phyloP scores from a whole-genome alignment of 2,329 filamentous ascomycete genomes.

The Cryphonectria parasitica region DNA sequence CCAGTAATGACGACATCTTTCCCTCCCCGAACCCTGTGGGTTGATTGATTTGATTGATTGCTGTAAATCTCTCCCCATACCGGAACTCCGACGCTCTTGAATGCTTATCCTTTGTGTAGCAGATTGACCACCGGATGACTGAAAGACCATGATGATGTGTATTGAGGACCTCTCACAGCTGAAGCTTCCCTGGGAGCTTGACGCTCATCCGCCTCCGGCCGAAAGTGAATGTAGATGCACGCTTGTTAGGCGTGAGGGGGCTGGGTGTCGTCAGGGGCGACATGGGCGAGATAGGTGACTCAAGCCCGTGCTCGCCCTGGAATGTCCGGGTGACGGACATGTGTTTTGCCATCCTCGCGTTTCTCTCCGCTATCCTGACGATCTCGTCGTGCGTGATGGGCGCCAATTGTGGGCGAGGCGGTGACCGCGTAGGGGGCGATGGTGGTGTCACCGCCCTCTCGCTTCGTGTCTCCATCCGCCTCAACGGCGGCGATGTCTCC shows the following conservation, averaged over 20 bases:
- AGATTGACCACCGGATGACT: not conserved
- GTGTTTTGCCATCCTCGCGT: slow-evolving; percentile 31
- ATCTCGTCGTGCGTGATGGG: slow-evolving; percentile 55
- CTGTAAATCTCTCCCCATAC: not conserved
- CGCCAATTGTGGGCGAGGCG: slow-evolving; percentile 33
- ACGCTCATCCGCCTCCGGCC: slow-evolving; percentile 28
- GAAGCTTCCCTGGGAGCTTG: slow-evolving; percentile 28
- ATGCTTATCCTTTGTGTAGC: not conserved
- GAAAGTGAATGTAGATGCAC: slow-evolving; percentile 25
- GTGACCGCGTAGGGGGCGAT: slow-evolving; percentile 30
- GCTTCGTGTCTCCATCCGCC: slow-evolving; percentile 29
- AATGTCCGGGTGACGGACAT: slow-evolving; percentile 17
- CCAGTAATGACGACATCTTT: not conserved
- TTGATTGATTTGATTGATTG: slow-evolving; percentile 4
- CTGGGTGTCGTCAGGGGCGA: slow-evolving; percentile 24
- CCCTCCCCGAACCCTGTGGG: not conserved
- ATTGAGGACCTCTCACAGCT: slow-evolving; percentile 10
- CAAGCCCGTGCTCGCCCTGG: slow-evolving; percentile 14
- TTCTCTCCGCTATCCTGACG: slow-evolving; percentile 49
- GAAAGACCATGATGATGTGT: not conserved
- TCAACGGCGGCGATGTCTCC: slow-evolving; percentile 15
- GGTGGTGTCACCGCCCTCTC: slow-evolving; percentile 38
- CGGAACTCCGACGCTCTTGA: slow-evolving; percentile 21
- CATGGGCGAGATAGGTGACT: slow-evolving; percentile 25
- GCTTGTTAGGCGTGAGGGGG: slow-evolving; percentile 23